Conservation (phyloP, 345 rosid species). For the Rubroshorea leprosula region DNA sequence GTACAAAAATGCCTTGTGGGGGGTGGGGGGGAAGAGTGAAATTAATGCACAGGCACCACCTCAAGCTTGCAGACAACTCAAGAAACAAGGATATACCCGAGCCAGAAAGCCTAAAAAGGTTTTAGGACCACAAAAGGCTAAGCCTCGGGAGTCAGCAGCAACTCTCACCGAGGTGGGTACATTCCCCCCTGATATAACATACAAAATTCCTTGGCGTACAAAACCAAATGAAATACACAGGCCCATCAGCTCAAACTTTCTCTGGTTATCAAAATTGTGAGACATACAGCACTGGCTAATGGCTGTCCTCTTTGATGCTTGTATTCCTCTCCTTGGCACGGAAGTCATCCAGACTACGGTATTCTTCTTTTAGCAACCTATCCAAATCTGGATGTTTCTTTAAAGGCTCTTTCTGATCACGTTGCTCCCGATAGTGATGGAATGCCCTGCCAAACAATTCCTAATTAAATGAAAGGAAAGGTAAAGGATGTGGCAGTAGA, state of each 20-base stretch:
- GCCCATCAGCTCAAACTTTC: conserved; percentile 10
- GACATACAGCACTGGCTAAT: conserved; percentile 13
- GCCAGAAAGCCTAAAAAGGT: conserved; percentile 8
- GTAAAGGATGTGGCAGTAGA: neutral
- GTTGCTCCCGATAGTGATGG: conserved; percentile 67
- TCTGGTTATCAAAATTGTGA: conserved; percentile 39
- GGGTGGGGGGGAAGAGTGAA: conserved; percentile 15
- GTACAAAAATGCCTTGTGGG: conserved; percentile 47
- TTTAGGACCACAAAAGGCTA: conserved; percentile 4
- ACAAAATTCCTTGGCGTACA: conserved; percentile 12
- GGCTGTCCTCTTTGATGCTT: conserved; percentile 31
- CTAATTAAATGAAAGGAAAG: neutral
- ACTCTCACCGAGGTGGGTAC: conserved; percentile 14
- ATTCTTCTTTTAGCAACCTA: conserved; percentile 66
- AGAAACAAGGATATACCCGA: neutral
- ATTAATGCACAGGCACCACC: conserved; percentile 22
- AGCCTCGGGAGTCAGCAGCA: conserved; percentile 21
- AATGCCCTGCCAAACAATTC: conserved; percentile 62
- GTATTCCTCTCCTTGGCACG: conserved; percentile 42
- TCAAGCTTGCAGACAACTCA: conserved; percentile 23
- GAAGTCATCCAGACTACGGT: conserved; percentile 63
- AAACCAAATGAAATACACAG: conserved; percentile 8
- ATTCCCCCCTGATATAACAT: conserved; percentile 23
- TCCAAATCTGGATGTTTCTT: conserved; percentile 75
- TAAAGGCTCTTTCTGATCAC: conserved; percentile 37